Conservation (phyloP, 495 filamentous ascomycete genomes). For the Melanomma pulvis-pyrius region DNA sequence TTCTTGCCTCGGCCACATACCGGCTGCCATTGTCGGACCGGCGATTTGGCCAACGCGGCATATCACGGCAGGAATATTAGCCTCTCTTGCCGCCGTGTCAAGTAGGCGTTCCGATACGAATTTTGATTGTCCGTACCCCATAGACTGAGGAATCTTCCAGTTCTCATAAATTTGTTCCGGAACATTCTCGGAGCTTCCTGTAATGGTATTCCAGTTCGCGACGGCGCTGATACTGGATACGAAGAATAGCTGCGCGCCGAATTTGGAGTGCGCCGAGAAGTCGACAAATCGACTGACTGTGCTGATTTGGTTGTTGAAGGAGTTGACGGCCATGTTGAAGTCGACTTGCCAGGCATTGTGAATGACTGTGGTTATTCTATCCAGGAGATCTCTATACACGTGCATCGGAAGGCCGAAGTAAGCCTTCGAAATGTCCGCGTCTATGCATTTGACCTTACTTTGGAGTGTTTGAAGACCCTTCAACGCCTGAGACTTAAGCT, state of each 20-base stretch:
- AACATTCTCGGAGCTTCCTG: neutral
- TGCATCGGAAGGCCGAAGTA: neutral
- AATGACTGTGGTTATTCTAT: neutral
- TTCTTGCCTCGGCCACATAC: constrained; percentile 17
- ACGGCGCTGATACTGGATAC: constrained; percentile 2
- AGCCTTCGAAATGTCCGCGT: neutral
- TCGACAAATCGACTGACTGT: constrained; percentile 4
- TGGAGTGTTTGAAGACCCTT: neutral
- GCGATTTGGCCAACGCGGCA: constrained; percentile 13
- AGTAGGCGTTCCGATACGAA: constrained; percentile 12
- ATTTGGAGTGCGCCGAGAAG: constrained; percentile 1
- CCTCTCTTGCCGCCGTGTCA: neutral
- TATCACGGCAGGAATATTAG: neutral
- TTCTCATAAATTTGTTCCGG: constrained; percentile 1
- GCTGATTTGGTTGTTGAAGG: constrained; percentile 9
- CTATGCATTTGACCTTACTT: constrained; percentile 3
- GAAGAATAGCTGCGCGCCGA: neutral
- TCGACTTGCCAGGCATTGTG: constrained; percentile 28
- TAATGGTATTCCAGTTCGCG: neutral
- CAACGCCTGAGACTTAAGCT: neutral
- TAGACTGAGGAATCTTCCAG: neutral
- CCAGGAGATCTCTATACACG: neutral
- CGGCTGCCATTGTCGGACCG: neutral
- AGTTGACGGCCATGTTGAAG: constrained; percentile 20
- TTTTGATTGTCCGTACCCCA: constrained; percentile 20